These are phyloP conservation scores for Pythium sp. DNA, from an alignment of 352 stramenopile genomes.

Conservation along the genomic window DNA sequence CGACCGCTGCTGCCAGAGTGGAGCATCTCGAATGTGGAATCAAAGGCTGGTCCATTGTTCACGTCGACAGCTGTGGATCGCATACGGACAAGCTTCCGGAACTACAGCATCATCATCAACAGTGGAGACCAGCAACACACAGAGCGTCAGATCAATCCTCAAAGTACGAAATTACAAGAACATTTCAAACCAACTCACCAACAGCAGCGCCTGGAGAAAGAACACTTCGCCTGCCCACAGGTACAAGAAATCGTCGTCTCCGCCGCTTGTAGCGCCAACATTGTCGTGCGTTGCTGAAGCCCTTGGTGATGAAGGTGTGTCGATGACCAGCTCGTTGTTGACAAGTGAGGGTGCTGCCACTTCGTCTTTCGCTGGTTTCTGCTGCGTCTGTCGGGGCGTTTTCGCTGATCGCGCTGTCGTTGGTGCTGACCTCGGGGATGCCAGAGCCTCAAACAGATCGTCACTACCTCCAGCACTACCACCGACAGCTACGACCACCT, in stretches of 20 bases:
- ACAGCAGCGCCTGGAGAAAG: constrained; percentile 48
- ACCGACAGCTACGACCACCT: constrained; percentile 4
- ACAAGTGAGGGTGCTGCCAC: neutral
- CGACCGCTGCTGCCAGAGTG: constrained; percentile 2
- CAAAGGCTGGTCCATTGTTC: constrained; percentile 30
- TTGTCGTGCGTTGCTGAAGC: neutral
- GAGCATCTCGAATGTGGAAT: constrained; percentile 40
- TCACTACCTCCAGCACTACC: neutral
- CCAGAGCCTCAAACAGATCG: neutral
- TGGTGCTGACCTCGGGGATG: constrained; percentile 16
- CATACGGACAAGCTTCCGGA: constrained; percentile 30
- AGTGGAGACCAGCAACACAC: neutral
- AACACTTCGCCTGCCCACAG: constrained; percentile 63
- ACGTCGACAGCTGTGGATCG: constrained; percentile 21
- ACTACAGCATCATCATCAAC: constrained; percentile 18
- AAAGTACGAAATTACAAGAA: neutral
- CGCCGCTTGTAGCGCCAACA: neutral
- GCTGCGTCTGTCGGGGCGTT: constrained; percentile 21
- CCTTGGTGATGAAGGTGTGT: neutral
- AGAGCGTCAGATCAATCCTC: neutral
- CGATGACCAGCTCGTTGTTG: neutral
- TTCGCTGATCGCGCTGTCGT: constrained; percentile 30
- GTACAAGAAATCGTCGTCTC: constrained; percentile 54
- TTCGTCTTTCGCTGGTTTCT: constrained; percentile 14
- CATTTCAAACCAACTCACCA: constrained; percentile 25